These are phyloP conservation scores for Croton setiger DNA, from an alignment of 441 rosid genomes.

Conservation along the genomic window DNA sequence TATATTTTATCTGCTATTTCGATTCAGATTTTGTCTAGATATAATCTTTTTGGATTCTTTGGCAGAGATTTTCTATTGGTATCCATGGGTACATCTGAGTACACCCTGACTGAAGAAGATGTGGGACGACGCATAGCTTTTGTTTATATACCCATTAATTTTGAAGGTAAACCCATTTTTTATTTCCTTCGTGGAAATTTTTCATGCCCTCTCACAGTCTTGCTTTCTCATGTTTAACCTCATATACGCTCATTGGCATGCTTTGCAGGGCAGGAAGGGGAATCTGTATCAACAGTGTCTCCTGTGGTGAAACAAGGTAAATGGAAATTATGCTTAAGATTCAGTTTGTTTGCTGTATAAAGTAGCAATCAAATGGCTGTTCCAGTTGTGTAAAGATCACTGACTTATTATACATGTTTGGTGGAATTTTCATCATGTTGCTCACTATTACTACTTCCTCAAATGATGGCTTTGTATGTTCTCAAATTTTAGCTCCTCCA, in stretches of 20 bases:
- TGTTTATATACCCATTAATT: constrained; percentile 85
- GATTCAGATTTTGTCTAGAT: neutral
- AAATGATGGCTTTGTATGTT: constrained; percentile 21
- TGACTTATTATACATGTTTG: neutral
- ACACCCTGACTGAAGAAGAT: constrained; percentile 84
- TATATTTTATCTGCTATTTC: neutral
- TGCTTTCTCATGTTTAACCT: constrained; percentile 16
- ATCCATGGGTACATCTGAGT: constrained; percentile 82
- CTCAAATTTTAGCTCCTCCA: constrained; percentile 77
- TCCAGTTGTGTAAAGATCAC: neutral
- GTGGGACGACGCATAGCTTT: constrained; percentile 75
- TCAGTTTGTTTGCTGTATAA: neutral
- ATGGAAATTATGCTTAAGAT: constrained; percentile 16
- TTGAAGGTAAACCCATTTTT: constrained; percentile 68
- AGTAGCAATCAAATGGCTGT: neutral
- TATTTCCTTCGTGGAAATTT: constrained; percentile 19
- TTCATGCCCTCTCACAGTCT: constrained; percentile 14
- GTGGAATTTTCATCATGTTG: constrained; percentile 16
- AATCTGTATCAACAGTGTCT: constrained; percentile 63
- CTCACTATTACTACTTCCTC: constrained; percentile 19
- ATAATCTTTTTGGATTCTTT: constrained; percentile 21
- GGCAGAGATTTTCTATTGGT: constrained; percentile 61
- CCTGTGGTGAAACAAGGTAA: constrained; percentile 78
- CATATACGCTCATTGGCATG: constrained; percentile 2
- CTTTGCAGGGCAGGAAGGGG: constrained; percentile 91